These are phyloP conservation scores for Echinosophora koreensis DNA, from an alignment of 306 rosid genomes.

Conservation along the genomic window DNA sequence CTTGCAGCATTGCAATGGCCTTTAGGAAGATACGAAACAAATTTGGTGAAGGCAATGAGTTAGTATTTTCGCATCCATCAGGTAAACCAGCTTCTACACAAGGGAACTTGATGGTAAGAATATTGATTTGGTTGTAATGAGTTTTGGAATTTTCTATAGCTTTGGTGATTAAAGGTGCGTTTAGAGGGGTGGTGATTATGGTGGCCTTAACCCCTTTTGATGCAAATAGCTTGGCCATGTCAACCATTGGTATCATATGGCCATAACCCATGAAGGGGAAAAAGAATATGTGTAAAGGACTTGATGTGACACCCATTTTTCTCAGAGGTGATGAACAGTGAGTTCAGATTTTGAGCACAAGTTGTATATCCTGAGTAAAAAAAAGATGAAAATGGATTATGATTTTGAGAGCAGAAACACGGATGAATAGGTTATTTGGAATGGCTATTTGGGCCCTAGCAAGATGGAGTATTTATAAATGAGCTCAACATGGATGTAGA, in stretches of 20 bases:
- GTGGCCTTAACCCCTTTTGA: conserved; percentile 41
- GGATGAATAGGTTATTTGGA: too few species aligned
- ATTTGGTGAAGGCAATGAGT: too few species aligned
- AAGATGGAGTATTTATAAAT: too few species aligned
- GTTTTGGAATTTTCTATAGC: background rate
- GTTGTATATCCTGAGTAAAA: too few species aligned
- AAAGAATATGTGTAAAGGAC: conserved; percentile 41
- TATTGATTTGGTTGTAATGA: background rate
- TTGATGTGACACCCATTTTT: too few species aligned
- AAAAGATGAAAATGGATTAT: too few species aligned
- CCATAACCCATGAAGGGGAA: conserved; percentile 51
- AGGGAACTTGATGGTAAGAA: conserved; percentile 46
- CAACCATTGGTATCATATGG: conserved; percentile 50
- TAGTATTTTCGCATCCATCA: background rate
- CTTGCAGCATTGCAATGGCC: conserved; percentile 20
- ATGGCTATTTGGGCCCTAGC: too few species aligned
- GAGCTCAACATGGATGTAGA: too few species aligned
- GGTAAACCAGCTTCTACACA: conserved; percentile 41
- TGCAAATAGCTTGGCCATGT: conserved; percentile 49
- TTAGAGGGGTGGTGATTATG: conserved; percentile 45
- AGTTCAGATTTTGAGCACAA: too few species aligned
- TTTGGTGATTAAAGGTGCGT: conserved; percentile 26
- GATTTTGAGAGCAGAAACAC: too few species aligned
- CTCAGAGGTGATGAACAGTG: too few species aligned
- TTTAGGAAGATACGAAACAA: background rate